These are phyloP conservation scores for Neurospora sp. DNA, from an alignment of 2,329 filamentous ascomycete species.

Conservation along the genomic window DNA sequence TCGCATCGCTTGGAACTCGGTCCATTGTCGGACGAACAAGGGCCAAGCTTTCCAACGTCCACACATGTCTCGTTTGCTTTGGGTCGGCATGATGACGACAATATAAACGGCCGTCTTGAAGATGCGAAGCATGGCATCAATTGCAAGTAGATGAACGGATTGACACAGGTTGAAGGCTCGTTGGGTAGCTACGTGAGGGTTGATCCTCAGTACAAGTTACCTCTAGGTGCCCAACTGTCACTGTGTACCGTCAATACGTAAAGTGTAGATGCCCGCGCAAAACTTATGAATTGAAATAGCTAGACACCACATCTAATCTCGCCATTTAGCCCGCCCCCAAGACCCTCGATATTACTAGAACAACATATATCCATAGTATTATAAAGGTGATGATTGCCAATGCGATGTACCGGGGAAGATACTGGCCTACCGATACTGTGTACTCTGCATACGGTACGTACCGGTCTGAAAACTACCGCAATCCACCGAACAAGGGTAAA, in stretches of 20 bases:
- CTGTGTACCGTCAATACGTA: not conserved
- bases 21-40: not conserved
- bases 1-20: not conserved
- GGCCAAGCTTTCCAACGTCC: not conserved
- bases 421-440: not conserved
- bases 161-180: not conserved
- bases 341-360: not conserved
- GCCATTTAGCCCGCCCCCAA: fast-evolving
- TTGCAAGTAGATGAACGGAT: not conserved
- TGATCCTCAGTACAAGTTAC: not conserved
- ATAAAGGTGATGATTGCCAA: not conserved
- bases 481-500: not conserved
- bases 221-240: not conserved
- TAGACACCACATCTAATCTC: no score
- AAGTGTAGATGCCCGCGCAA: not conserved
- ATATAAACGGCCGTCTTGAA: not conserved
- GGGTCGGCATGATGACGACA: not conserved
- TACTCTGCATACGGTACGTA: not conserved
- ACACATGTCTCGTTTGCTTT: not conserved
- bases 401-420: not conserved
- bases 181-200: not conserved
- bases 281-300: no score
- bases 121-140: not conserved
- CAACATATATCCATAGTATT: not conserved
- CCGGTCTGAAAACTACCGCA: not conserved